Base-by-base conservation (phyloP, 495 filamentous ascomycete genomes). In the Lindgomyces ingoldianus region DNA sequence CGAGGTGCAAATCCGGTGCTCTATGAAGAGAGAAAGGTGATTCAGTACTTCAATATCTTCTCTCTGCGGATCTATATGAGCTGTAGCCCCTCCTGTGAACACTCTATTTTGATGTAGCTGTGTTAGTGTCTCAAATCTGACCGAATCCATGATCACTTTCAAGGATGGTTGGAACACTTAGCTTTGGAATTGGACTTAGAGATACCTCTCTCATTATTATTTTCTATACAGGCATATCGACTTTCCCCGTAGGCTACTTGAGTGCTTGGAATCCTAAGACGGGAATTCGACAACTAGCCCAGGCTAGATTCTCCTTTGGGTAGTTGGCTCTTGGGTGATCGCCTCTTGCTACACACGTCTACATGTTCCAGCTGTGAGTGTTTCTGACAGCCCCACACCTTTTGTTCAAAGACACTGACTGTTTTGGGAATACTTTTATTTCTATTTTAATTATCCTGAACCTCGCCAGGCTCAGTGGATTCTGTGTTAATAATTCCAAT, bases 281-380 rank as follows among this genome's bases (percentile, higher is more conserved):
- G 1, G 82, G 82, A 8, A 72, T 85, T 72, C 75, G 82, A 8
- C 82, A 84, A 70, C 83, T 85, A 79, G 74, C 84, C 1, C 77
- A 83, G 64, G 81, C 81, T 6, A 75, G 82, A 6, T 85, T 77
- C 61, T 78, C 77, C 52, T 85, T 82, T 51, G 82, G 82, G 66
- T 84, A 68, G 52, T 64, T 63, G 63, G 64, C 4, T 29, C 10
- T 42, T 18, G 16, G 25, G 14, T 21, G 12, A 22, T 18, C 14
- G 18, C 24, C 1, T 55, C 30, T 4, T 41, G 29, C 9, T 22
- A 2, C 42, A 46, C 22, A 46, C 0, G n/a, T n/a, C n/a, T n/a
- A n/a, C n/a, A n/a, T n/a, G n/a, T n/a, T n/a, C n/a, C n/a, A n/a
- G n/a, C n/a, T n/a, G n/a, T n/a, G n/a, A n/a, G n/a, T n/a, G n/a